phyloP scores from a whole-genome alignment of 495 filamentous ascomycete genomes.

The Talaromyces stipitatus region DNA sequence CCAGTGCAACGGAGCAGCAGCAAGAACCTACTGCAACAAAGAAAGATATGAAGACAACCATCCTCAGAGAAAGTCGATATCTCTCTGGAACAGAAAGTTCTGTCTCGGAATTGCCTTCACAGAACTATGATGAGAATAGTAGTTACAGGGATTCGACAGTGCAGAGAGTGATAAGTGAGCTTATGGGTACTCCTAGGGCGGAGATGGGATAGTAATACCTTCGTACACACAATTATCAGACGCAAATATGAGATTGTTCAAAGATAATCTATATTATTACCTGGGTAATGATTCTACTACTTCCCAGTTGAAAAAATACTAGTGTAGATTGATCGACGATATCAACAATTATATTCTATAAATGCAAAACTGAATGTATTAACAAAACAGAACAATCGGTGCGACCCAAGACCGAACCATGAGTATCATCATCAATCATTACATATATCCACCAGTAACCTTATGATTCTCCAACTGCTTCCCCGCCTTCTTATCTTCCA shows the following conservation, averaged over 20 bases:
- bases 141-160: background rate
- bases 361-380: background rate
- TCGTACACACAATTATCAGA: no score
- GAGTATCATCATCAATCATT: background rate
- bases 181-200: background rate
- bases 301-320: no score
- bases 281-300: background rate
- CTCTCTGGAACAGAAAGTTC: background rate
- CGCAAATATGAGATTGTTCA: no score
- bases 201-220: background rate
- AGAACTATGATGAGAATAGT: no score
- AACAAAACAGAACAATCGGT: background rate
- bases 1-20: background rate
- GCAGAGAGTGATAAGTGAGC: background rate
- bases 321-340: no score
- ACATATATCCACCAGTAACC: slow-evolving; percentile 6
- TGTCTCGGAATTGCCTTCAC: background rate
- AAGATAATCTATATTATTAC: no score
- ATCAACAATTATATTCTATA: background rate
- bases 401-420: background rate
- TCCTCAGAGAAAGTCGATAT: no score
- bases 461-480: slow-evolving; percentile 4
- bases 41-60: background rate
- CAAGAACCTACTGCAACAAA: background rate
- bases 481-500: slow-evolving; percentile 7